Conservation (phyloP, 352 stramenopile genomes). For the Pelagophyceae sp. region DNA sequence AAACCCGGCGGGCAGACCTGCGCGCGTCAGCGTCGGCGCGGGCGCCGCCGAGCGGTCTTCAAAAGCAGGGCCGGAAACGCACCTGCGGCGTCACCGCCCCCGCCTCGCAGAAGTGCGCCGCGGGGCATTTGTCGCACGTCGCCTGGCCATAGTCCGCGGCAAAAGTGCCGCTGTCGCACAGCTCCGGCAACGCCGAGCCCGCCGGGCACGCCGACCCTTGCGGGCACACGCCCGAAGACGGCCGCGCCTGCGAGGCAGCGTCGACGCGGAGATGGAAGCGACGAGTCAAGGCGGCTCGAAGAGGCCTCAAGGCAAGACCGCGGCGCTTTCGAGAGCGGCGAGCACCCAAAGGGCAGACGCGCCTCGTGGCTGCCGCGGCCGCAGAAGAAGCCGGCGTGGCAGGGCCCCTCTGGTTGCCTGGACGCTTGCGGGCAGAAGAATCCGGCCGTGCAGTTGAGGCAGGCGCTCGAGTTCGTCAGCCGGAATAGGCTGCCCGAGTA, state of each 20-base stretch:
- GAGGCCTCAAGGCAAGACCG: too few species aligned
- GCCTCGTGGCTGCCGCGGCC: background rate
- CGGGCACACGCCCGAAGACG: conserved; percentile 34
- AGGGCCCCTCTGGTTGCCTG: conserved; percentile 56
- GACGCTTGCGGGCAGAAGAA: conserved; percentile 44
- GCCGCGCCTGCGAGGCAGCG: too few species aligned
- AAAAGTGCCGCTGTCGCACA: conserved; percentile 47
- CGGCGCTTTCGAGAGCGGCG: too few species aligned
- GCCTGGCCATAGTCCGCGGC: conserved; percentile 53
- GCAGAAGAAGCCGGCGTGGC: conserved; percentile 75
- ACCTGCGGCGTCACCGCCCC: conserved; percentile 25
- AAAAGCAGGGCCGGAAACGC: too few species aligned
- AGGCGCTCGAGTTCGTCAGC: conserved; percentile 51
- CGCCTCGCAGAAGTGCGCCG: conserved; percentile 47
- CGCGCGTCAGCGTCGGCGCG: too few species aligned
- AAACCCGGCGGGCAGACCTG: conserved; percentile 56
- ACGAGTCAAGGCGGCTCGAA: too few species aligned
- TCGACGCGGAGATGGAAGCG: too few species aligned
- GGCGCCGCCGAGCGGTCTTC: too few species aligned
- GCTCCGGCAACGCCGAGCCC: conserved; percentile 45
- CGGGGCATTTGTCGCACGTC: conserved; percentile 50
- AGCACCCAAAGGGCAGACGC: too few species aligned
- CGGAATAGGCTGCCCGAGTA: conserved; percentile 53
- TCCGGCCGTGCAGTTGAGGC: conserved; percentile 48
- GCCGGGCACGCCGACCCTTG: conserved; percentile 51